phyloP scores from a whole-genome alignment of 768 basidiomycete species.

The Auriscalpium vulgare region DNA sequence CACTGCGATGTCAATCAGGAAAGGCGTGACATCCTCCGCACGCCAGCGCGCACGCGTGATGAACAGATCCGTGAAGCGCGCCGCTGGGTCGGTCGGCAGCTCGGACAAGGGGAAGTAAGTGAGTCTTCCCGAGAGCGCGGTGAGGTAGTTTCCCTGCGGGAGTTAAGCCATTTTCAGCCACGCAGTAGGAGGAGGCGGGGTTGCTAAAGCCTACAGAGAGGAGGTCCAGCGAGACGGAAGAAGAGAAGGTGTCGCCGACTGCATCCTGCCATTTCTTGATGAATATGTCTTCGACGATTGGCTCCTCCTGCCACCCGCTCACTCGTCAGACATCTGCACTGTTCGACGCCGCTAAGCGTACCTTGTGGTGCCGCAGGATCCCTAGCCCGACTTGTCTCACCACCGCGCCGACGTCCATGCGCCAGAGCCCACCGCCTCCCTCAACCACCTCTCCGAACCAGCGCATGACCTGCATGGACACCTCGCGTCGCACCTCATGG shows the following conservation, averaged over 20 bases:
- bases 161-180: not conserved
- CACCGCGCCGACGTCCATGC: slow-evolving; percentile 50
- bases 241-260: slow-evolving; percentile 74
- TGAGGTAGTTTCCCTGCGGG: slow-evolving; percentile 68
- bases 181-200: not conserved
- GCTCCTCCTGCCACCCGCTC: slow-evolving; percentile 38
- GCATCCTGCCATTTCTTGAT: slow-evolving; percentile 58
- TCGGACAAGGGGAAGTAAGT: slow-evolving; percentile 69
- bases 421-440: slow-evolving; percentile 42
- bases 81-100: slow-evolving; percentile 70
- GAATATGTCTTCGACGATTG: slow-evolving; percentile 49
- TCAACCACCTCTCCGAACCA: slow-evolving; percentile 67
- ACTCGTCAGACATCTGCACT: too few relatives aligned
- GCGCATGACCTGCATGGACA: slow-evolving; percentile 61
- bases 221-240: slow-evolving; percentile 49
- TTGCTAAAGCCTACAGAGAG: slow-evolving; percentile 47
- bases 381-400: slow-evolving; percentile 75
- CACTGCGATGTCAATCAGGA: slow-evolving; percentile 75
- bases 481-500: slow-evolving; percentile 55
- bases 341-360: slow-evolving; percentile 17
- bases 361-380: slow-evolving; percentile 56
- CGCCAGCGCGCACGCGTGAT: slow-evolving; percentile 70
- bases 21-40: slow-evolving; percentile 72
- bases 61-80: slow-evolving; percentile 86
- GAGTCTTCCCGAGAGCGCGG: slow-evolving; percentile 30